Evolutionary conservation across 305 asterid species (phyloP), one percentile per base, ranked within the genome.

Genomic region (Fraxinus angustifolia): DNA sequence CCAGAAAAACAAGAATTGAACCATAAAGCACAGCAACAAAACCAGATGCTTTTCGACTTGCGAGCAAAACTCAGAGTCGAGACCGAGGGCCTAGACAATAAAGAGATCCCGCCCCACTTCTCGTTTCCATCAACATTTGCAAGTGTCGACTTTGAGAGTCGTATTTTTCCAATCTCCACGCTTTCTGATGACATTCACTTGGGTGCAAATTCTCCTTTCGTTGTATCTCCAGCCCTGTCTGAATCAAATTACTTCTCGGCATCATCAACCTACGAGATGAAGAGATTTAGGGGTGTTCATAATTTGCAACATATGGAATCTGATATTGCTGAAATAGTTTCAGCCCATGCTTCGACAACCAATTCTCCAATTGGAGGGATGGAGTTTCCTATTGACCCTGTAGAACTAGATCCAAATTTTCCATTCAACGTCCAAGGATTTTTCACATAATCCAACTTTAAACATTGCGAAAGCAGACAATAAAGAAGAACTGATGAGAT

Each of bases 351-450:
- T 36, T 93, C 98, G 4, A 86, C 95, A 38, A 91, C 97, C 70
- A 88, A 90, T 85, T 93, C 98, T 75, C 95, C 97, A 26, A 89
- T 87, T 42, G 91, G 90, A 65, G 90, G 94, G 33, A 85, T 89
- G 89, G 97, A 90, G 80, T 90, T 90, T 80, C 77, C 89, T 19
- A 84, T 84, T 60, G 91, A 91, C 19, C 91, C 85, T n/a, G 82
- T 78, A n/a, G 89, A 87, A 35, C 77, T 86, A 16, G 96, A 91
- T 81, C 91, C 93, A 48, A 87, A 90, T 80, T 91, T 92, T 80
- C 92, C 89, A 36, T 92, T 89, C 82, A 79, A 85, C 83, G 77
- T 79, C 83, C 85, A 87, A 0, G 91, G 88, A 73, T 90, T 89
- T 85, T 91, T 90, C 89, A 80, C 88, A 76, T 90, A 72, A 84